Evolutionary conservation across 495 filamentous ascomycete genomes (phyloP).

Genomic region (Chlorociboria aeruginascens): DNA sequence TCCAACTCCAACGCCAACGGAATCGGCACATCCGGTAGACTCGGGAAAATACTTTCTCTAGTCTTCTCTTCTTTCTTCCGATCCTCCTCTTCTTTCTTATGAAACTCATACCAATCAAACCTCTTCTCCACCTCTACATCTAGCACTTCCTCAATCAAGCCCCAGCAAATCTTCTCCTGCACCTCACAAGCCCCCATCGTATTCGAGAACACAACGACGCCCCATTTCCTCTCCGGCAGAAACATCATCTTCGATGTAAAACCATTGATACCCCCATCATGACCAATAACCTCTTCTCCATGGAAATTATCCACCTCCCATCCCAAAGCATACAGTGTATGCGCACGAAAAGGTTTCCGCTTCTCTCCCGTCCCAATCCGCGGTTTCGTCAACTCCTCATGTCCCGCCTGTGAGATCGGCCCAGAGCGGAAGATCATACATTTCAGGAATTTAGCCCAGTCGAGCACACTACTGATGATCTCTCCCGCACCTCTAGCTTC

Average conservation of each 20-base stretch:
- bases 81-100: background rate
- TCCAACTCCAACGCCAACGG: conserved; percentile 23
- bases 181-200: conserved; percentile 19
- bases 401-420: conserved; percentile 25
- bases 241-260: conserved; percentile 31
- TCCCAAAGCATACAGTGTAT: conserved; percentile 31
- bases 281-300: conserved; percentile 31
- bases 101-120: conserved; percentile 20
- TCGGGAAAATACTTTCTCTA: conserved; percentile 22
- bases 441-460: conserved; percentile 38
- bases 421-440: conserved; percentile 21
- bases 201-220: conserved; percentile 36
- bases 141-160: conserved; percentile 29
- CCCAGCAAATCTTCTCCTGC: conserved; percentile 22
- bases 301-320: conserved; percentile 34
- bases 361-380: conserved; percentile 21
- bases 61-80: conserved; percentile 15
- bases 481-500: conserved; percentile 35
- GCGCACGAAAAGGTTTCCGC: conserved; percentile 5
- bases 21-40: conserved; percentile 17
- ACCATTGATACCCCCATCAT: conserved; percentile 32
- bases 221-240: conserved; percentile 32
- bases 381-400: conserved; percentile 28
- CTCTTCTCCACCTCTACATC: conserved; percentile 20
- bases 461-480: conserved; percentile 34